Conservation (phyloP, 208 protist genomes). For the Crithidia bombi region DNA sequence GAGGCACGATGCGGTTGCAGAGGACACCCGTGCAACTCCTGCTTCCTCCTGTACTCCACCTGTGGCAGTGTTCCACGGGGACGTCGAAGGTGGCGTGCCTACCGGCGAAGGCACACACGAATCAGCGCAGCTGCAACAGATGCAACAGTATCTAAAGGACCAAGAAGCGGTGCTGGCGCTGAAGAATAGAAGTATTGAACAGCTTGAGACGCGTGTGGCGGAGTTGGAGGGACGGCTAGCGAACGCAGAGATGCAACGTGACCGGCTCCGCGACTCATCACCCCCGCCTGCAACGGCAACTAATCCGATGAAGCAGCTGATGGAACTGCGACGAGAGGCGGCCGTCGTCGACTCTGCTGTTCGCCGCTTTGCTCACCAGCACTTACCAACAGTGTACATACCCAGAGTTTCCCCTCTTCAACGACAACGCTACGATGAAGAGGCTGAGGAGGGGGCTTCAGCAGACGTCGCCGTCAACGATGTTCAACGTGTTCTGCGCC, state of each 20-base stretch:
- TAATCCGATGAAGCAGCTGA: neutral
- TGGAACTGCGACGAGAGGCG: neutral
- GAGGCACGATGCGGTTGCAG: neutral
- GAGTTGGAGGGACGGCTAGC: slow-evolving; percentile 1
- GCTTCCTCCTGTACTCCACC: neutral
- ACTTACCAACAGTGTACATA: neutral
- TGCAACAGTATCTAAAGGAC: slow-evolving; percentile 12
- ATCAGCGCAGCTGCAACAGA: neutral
- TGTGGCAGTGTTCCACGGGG: neutral
- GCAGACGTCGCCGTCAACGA: neutral
- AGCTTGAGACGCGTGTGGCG: slow-evolving; percentile 8
- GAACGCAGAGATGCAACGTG: neutral
- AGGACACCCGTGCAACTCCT: no score
- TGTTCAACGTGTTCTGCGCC: neutral
- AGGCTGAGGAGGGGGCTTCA: neutral
- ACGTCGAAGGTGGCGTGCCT: neutral
- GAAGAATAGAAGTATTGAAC: slow-evolving; percentile 5
- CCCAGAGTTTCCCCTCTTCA: neutral
- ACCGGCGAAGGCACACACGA: neutral
- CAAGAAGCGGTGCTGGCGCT: neutral
- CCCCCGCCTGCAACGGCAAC: neutral
- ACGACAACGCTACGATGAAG: neutral
- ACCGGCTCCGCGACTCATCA: no score
- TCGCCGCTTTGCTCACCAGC: neutral
- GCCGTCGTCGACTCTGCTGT: neutral